Evolutionary conservation across 179 eudicot species (phyloP), one percentile per base, ranked within the genome.

Genomic region (Amaranthus tricolor): DNA sequence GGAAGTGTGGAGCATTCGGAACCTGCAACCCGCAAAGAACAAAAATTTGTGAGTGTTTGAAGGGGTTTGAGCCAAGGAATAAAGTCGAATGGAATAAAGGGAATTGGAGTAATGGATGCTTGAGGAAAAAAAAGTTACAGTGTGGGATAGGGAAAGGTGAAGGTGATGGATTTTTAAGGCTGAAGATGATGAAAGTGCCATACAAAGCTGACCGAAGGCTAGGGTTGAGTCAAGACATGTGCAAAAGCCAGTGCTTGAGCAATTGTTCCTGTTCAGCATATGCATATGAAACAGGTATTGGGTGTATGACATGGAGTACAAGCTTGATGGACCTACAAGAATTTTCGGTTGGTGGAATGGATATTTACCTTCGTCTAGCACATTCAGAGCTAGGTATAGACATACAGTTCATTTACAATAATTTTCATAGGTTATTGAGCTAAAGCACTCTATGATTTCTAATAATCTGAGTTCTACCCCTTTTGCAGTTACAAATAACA

Each of bases 21-120:
- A 53, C 20, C 56, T 77, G 80, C 62, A 77, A 77, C 53, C 48
- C 57, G 44, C 59, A 14, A n/a, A 58, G 62, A 57, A 5, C 66
- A 20, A 55, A 16, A 10, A 47, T 43, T 40, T 86, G 89, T 59
- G 51, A 16, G 53, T 83, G 85, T 44, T 62, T 83, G 54, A 31
- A 64, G 6, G 77, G 81, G 15, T 79, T 76, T 77, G 62, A 66
- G 59, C 81, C 85, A 1, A 72, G 31, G 17, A 68, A 54, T 13
- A 62, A 60, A 0, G 47, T 66, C 20, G 74, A 73, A 6, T 85
- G 87, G 85, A 21, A 5, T 1, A 43, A 20, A 9, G 62, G 73
- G 21, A 79, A 82, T 59, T 79, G 83, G 81, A 79, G 78, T 2
- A 50, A 61, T 52, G 87, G 87, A 17, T 85, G 87, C 59, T 60